Evolutionary conservation across 306 rosid genomes (phyloP), one percentile per base, ranked within the genome.

Genomic region (Cotoneaster glaucophyllus): DNA sequence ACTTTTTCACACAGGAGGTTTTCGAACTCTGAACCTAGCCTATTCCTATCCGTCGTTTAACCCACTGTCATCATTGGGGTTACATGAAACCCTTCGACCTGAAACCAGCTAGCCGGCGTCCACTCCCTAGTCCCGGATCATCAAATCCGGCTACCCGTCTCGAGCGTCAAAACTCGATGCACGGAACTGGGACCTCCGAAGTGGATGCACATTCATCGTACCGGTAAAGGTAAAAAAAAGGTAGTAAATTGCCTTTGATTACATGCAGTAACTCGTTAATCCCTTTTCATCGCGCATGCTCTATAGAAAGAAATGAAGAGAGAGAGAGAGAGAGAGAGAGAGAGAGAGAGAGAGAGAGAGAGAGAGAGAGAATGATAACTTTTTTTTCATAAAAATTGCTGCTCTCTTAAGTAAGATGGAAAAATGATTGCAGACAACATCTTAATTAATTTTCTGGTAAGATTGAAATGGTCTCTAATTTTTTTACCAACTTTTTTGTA

Each of bases 391-490:
- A 64, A 64, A 31, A 73, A 39, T 73, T 73, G 70, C 77, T 62
- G 69, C 37, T 63, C 37, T 43, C 69, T 62, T 8, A 74, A 74
- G 77, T 21, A 26, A 74, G 77, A 74, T 44, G 69, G 53, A 0
- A 32, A 59, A 24, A 17, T 62, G 70, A 74, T 69, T 74, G 77
- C 69, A 44, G 11, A 62, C 77, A 74, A 2, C 70, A 62, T 62
- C 39, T 73, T 59, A 41, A 56, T 52, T 48, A 15, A 25, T 13
- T 37, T 43, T 61, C 45, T 6, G n/a, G 28, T 62, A 10, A 74
- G 58, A 43, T 74, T 21, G 28, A 21, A 12, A 12, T 28, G 50
- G 45, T 28, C 69, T 28, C 29, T 62, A 44, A 44, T 62, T 25
- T 43, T 13, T 17, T 18, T 0, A 21, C 69, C 61, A 2, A 6